These are phyloP conservation scores for Phanerochaete sordida DNA, from an alignment of 768 basidiomycete species.

Conservation along the genomic window DNA sequence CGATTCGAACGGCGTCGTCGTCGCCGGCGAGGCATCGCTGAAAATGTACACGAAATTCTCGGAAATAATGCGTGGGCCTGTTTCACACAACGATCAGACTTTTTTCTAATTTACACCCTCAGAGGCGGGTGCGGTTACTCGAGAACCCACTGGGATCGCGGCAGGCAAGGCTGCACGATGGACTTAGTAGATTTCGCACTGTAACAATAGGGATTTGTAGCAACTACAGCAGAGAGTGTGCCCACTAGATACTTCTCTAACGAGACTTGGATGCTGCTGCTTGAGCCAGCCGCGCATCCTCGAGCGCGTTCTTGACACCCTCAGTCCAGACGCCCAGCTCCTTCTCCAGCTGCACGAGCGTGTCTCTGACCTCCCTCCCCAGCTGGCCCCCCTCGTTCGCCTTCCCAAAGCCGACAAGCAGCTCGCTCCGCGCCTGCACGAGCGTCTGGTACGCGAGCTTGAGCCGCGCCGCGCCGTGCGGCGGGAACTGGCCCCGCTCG, in stretches of 20 bases:
- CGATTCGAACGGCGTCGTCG: neutral
- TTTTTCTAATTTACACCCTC: neutral
- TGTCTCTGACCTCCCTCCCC: constrained; percentile 58
- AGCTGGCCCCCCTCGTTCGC: constrained; percentile 69
- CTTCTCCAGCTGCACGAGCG: constrained; percentile 59
- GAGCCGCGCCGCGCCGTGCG: constrained; percentile 61
- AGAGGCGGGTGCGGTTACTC: no score
- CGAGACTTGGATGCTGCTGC: neutral
- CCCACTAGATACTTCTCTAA: neutral
- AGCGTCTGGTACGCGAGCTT: constrained; percentile 64
- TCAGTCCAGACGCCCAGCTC: constrained; percentile 71
- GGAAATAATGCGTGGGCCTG: neutral
- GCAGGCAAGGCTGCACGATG: no score
- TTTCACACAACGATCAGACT: neutral
- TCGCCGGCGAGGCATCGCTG: neutral
- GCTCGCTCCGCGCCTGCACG: constrained; percentile 54
- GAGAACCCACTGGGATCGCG: no score
- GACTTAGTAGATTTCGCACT: no score
- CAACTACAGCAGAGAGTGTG: no score
- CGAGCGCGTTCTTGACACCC: constrained; percentile 53
- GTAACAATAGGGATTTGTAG: no score
- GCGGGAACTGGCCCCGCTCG: constrained; percentile 44
- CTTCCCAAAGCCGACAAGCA: constrained; percentile 69
- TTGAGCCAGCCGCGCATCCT: constrained; percentile 33
- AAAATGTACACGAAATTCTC: neutral